These are phyloP conservation scores for Ormosia semicastrata DNA, from an alignment of 306 rosid genomes.

Conservation along the genomic window DNA sequence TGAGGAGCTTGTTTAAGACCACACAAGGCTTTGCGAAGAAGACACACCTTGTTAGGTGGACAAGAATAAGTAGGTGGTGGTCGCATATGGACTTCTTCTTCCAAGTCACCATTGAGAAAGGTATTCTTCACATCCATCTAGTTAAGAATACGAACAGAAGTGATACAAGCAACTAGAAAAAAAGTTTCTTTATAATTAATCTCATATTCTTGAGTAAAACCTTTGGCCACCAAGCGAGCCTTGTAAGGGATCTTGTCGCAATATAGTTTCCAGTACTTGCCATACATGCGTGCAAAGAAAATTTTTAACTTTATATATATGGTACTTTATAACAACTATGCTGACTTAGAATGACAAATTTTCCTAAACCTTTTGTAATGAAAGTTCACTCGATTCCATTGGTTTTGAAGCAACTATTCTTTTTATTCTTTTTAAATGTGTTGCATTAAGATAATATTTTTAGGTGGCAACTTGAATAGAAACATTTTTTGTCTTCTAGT, in stretches of 20 bases:
- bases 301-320: slow-evolving; percentile 17
- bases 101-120: too few species aligned
- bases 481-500: neutral
- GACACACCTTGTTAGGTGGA: too few species aligned
- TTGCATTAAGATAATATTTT: neutral
- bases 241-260: slow-evolving; percentile 76
- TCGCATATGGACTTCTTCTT: too few species aligned
- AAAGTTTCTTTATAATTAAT: neutral
- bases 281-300: slow-evolving; percentile 63
- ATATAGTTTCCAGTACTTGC: slow-evolving; percentile 83
- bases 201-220: slow-evolving; percentile 47
- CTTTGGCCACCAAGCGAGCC: slow-evolving; percentile 62
- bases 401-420: neutral
- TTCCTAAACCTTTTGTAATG: neutral
- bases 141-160: neutral
- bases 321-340: neutral
- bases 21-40: too few species aligned
- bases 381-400: neutral
- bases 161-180: neutral
- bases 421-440: neutral
- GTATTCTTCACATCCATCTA: too few species aligned
- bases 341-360: neutral
- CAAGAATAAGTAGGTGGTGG: too few species aligned
- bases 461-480: neutral
- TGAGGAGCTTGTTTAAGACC: too few species aligned